Conservation (phyloP, 2,329 filamentous ascomycete genomes). For the Blastomyces percursus region DNA sequence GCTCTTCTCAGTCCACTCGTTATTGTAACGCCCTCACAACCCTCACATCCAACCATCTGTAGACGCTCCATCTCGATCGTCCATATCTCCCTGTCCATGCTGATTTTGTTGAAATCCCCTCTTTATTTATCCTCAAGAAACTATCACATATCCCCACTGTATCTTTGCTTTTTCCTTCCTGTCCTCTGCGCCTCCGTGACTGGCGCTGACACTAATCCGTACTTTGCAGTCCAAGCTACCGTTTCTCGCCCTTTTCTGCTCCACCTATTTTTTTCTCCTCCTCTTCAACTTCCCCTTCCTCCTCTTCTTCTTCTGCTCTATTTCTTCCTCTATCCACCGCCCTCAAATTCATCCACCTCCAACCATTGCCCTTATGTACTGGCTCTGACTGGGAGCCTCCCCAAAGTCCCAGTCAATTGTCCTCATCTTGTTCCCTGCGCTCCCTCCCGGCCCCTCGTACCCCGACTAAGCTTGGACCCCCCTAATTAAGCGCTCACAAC, state of each 20-base stretch:
- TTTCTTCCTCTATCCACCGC: neutral
- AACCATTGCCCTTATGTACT: neutral
- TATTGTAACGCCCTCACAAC: neutral
- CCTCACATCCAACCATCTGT: neutral
- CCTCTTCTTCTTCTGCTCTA: neutral
- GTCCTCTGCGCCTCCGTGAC: neutral
- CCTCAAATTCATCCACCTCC: neutral
- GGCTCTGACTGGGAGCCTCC: slow-evolving; percentile 1
- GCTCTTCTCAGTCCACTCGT: neutral
- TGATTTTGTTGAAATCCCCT: neutral
- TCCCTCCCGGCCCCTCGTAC: neutral
- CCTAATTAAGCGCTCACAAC: neutral
- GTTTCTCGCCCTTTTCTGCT: neutral
- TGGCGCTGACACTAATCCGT: neutral
- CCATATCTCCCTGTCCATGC: neutral
- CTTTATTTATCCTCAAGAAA: neutral
- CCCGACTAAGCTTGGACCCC: slow-evolving; percentile 1
- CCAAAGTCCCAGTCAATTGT: neutral
- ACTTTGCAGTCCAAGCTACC: neutral
- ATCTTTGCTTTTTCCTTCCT: neutral
- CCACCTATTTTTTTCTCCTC: neutral
- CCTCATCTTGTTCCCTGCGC: neutral
- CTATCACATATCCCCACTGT: neutral
- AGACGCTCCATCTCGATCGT: neutral
- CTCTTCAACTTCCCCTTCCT: neutral